These are phyloP conservation scores for Vigna nakashimae DNA, from an alignment of 306 rosid genomes.

Conservation along the genomic window DNA sequence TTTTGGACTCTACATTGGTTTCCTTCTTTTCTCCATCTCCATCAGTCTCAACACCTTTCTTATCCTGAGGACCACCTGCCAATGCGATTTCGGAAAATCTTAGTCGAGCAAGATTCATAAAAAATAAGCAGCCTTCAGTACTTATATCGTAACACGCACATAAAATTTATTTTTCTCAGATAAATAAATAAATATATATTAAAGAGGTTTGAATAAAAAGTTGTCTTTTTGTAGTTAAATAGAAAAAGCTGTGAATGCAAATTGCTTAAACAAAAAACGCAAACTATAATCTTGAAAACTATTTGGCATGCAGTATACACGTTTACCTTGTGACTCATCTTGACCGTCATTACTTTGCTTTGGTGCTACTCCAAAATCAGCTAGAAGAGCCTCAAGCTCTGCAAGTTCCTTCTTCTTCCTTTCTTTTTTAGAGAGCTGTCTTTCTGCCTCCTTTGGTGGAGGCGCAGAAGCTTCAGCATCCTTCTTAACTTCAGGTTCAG, in stretches of 20 bases:
- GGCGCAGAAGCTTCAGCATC: slow-evolving; percentile 56
- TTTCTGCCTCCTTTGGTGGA: slow-evolving; percentile 78
- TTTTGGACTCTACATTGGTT: slow-evolving; percentile 61
- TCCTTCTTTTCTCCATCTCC: slow-evolving; percentile 82
- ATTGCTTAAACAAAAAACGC: neutral
- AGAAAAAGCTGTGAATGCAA: neutral
- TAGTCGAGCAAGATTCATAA: slow-evolving; percentile 20
- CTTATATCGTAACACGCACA: slow-evolving; percentile 17
- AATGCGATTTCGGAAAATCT: slow-evolving; percentile 35
- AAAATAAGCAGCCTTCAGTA: neutral
- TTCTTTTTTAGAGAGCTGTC: slow-evolving; percentile 91
- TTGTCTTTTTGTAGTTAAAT: neutral
- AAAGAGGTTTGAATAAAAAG: slow-evolving; percentile 5
- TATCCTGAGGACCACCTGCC: slow-evolving; percentile 64
- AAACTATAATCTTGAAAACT: slow-evolving; percentile 21
- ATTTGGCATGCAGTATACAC: slow-evolving; percentile 16
- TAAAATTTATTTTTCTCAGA: neutral
- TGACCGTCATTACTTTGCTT: slow-evolving; percentile 68
- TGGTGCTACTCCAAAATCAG: slow-evolving; percentile 79
- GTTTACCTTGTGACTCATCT: slow-evolving; percentile 75
- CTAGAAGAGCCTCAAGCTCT: slow-evolving; percentile 94
- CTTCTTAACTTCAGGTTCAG: slow-evolving; percentile 65
- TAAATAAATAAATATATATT: neutral
- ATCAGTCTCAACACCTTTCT: slow-evolving; percentile 55
- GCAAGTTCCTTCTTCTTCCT: slow-evolving; percentile 95